phyloP scores from a whole-genome alignment of 495 filamentous ascomycete species.

The Durotheca rogersii region DNA sequence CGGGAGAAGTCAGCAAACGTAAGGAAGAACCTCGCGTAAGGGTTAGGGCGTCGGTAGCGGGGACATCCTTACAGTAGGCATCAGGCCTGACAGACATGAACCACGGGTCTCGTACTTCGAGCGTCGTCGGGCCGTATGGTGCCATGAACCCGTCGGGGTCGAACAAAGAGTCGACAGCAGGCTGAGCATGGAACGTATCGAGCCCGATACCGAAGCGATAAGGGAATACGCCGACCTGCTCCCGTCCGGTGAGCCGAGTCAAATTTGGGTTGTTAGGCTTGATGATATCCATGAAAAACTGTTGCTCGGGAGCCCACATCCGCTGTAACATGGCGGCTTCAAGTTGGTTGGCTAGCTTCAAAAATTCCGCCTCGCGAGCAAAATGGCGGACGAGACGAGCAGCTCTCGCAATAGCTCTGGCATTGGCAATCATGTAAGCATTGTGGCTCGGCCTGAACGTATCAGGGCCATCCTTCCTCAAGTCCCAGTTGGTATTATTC shows the following conservation, averaged over 20 bases:
- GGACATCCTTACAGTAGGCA: constrained; percentile 38
- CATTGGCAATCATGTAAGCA: constrained; percentile 51
- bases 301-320: constrained; percentile 43
- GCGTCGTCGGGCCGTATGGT: constrained; percentile 47
- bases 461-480: constrained; percentile 42
- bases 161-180: constrained; percentile 38
- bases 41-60: not conserved
- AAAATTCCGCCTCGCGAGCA: constrained; percentile 34
- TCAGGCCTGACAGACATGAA: constrained; percentile 41
- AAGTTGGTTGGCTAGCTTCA: constrained; percentile 35
- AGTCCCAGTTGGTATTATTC: constrained; percentile 31
- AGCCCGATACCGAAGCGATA: constrained; percentile 46
- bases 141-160: constrained; percentile 42
- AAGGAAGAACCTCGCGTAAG: not conserved
- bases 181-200: constrained; percentile 32
- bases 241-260: constrained; percentile 39
- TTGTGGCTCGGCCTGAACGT: constrained; percentile 48
- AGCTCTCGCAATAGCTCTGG: constrained; percentile 41
- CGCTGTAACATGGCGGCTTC: constrained; percentile 40
- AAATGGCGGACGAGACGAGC: constrained; percentile 36
- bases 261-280: constrained; percentile 37
- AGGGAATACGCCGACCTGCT: constrained; percentile 48
- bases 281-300: constrained; percentile 51
- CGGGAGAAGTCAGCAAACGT: constrained; percentile 4
- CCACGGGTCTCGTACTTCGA: constrained; percentile 45